These are phyloP conservation scores for Tetrapyrgos nigripes DNA, from an alignment of 1,284 basidiomycete species.

Conservation along the genomic window DNA sequence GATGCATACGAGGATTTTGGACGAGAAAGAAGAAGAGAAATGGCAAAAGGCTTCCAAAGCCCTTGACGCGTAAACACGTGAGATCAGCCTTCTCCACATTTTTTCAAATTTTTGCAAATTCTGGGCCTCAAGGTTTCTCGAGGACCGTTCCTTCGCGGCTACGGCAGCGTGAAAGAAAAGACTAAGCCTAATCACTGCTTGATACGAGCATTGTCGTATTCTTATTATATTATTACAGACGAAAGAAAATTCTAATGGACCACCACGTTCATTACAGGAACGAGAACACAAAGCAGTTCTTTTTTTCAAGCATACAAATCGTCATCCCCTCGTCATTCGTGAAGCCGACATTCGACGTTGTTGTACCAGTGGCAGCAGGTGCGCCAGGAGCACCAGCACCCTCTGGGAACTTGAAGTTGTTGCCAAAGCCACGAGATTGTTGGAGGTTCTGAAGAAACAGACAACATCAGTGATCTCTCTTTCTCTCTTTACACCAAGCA, in stretches of 20 bases:
- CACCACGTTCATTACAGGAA: no score
- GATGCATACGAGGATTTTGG: background rate
- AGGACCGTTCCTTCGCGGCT: no score
- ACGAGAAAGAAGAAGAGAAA: background rate
- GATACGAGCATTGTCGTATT: no score
- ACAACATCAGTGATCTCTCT: constrained; percentile 8
- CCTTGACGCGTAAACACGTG: background rate
- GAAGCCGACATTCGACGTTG: constrained; percentile 81
- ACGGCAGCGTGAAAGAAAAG: no score
- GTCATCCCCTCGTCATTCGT: constrained; percentile 84
- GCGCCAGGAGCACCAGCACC: constrained; percentile 51
- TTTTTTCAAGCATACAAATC: constrained; percentile 80
- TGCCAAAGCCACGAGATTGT: constrained; percentile 88
- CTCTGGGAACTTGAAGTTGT: constrained; percentile 99
- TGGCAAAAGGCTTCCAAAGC: background rate
- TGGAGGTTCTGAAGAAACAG: constrained; percentile 70
- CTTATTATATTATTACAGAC: background rate
- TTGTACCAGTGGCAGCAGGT: constrained; percentile 48
- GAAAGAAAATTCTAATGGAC: background rate
- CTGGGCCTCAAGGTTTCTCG: no score
- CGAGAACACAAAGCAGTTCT: no score
- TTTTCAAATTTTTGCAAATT: no score
- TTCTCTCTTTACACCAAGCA: constrained; percentile 7
- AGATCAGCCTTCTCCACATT: background rate
- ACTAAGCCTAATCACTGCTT: no score